phyloP scores from a whole-genome alignment of 2,329 filamentous ascomycete species.

The Pseudogymnoascus sp. region DNA sequence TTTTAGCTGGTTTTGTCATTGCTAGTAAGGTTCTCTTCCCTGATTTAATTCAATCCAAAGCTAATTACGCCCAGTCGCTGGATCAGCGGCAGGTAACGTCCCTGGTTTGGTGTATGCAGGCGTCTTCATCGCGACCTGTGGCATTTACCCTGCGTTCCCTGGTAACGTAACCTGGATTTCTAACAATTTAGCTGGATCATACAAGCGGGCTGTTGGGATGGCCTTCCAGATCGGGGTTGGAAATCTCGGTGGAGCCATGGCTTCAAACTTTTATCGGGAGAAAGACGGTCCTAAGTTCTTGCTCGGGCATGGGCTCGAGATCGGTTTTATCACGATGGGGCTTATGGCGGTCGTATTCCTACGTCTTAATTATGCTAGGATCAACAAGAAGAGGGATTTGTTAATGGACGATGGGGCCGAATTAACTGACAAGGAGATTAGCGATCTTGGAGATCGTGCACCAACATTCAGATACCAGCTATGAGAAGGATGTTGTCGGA shows the following conservation, averaged over 20 bases:
- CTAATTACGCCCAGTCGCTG: slow-evolving; percentile 31
- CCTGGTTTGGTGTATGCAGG: slow-evolving; percentile 39
- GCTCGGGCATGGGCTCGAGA: slow-evolving; percentile 43
- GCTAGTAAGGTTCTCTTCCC: slow-evolving; percentile 16
- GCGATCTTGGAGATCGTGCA: slow-evolving; percentile 43
- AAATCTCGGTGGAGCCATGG: slow-evolving; percentile 57
- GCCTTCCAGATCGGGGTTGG: slow-evolving; percentile 56
- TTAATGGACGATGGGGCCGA: slow-evolving; percentile 28
- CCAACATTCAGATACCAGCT: slow-evolving; percentile 40
- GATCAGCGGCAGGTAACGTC: slow-evolving; percentile 24
- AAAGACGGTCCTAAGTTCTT: slow-evolving; percentile 41
- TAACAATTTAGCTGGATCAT: slow-evolving; percentile 50
- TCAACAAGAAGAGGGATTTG: slow-evolving; percentile 37
- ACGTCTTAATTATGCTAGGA: slow-evolving; percentile 40
- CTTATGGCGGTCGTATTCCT: slow-evolving; percentile 39
- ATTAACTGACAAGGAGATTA: slow-evolving; percentile 39
- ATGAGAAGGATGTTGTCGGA: slow-evolving; percentile 13
- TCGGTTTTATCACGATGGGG: slow-evolving; percentile 41
- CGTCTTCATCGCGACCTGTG: slow-evolving; percentile 37
- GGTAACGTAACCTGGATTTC: slow-evolving; percentile 46
- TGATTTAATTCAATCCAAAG: neutral
- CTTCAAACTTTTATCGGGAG: slow-evolving; percentile 62
- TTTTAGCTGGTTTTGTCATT: slow-evolving; percentile 52
- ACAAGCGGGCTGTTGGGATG: slow-evolving; percentile 52
- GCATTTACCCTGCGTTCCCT: slow-evolving; percentile 39